These are phyloP conservation scores for Pleomassaria siparia DNA, from an alignment of 2,329 filamentous ascomycete genomes.

Conservation along the genomic window DNA sequence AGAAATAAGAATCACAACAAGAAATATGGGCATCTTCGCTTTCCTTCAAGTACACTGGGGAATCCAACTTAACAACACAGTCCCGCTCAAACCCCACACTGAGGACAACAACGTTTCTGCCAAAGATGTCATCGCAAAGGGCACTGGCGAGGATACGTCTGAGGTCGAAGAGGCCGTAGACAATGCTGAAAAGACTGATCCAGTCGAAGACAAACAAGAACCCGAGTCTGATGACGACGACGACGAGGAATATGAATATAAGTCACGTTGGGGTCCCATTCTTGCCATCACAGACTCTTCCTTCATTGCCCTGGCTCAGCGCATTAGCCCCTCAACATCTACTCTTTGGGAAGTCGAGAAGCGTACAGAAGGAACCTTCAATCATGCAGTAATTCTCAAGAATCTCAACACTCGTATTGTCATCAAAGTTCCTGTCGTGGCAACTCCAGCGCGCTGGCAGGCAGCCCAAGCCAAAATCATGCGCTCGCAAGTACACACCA, in stretches of 20 bases:
- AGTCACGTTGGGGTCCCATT: conserved; percentile 4
- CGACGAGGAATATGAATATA: background rate
- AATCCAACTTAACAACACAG: too few species aligned
- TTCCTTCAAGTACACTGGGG: too few species aligned
- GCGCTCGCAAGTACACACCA: background rate
- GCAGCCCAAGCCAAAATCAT: background rate
- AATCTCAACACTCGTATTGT: background rate
- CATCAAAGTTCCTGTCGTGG: background rate
- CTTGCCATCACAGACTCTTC: background rate
- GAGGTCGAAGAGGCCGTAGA: too few species aligned
- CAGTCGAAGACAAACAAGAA: background rate
- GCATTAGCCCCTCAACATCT: background rate
- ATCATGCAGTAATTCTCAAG: background rate
- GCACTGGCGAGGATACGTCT: too few species aligned
- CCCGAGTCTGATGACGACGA: background rate
- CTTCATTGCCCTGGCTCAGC: background rate
- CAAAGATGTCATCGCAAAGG: too few species aligned
- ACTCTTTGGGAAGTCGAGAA: background rate
- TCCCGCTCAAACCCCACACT: too few species aligned
- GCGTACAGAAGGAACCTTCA: background rate
- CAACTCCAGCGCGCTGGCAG: background rate
- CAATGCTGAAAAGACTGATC: background rate
- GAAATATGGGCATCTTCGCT: too few species aligned
- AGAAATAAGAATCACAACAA: too few species aligned
- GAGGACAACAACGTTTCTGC: too few species aligned